Evolutionary conservation across 1,284 basidiomycete species (phyloP).

Genomic region (Irpex rosettiformis): DNA sequence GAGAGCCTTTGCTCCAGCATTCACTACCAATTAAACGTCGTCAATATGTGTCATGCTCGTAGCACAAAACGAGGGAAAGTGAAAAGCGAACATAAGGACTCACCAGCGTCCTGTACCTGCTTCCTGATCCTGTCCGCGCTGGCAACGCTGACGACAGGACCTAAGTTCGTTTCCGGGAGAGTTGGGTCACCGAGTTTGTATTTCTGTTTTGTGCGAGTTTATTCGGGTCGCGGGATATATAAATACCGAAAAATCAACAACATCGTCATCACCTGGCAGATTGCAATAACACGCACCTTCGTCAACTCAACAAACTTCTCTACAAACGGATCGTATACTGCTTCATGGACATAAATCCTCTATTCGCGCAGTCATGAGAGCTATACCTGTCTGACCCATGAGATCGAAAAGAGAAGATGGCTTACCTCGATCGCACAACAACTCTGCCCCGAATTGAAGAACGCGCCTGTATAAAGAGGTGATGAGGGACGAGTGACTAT

Average conservation of each 20-base stretch:
- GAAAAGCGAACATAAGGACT: constrained; percentile 19
- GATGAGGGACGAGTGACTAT: neutral
- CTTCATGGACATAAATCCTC: constrained; percentile 92
- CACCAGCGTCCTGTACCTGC: constrained; percentile 82
- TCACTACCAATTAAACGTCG: constrained; percentile 41
- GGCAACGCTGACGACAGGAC: constrained; percentile 87
- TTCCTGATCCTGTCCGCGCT: constrained; percentile 82
- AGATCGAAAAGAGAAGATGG: constrained; percentile 1
- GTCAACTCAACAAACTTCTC: constrained; percentile 69
- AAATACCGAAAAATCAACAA: neutral
- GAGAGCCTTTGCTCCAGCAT: constrained; percentile 73
- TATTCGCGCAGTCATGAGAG: constrained; percentile 30
- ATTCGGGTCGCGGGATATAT: neutral
- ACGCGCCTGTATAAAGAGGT: constrained; percentile 52
- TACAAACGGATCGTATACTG: constrained; percentile 80
- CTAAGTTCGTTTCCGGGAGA: constrained; percentile 69
- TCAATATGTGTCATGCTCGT: neutral
- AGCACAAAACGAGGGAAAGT: neutral
- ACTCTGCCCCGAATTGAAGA: constrained; percentile 96
- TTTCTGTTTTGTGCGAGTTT: constrained; percentile 34
- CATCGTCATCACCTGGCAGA: neutral
- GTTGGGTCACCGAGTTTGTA: constrained; percentile 90
- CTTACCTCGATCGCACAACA: constrained; percentile 81
- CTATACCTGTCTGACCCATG: too few relatives aligned
- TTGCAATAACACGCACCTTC: constrained; percentile 44